These are phyloP conservation scores for Verruconis gallopava DNA, from an alignment of 2,329 filamentous ascomycete species.

Conservation along the genomic window DNA sequence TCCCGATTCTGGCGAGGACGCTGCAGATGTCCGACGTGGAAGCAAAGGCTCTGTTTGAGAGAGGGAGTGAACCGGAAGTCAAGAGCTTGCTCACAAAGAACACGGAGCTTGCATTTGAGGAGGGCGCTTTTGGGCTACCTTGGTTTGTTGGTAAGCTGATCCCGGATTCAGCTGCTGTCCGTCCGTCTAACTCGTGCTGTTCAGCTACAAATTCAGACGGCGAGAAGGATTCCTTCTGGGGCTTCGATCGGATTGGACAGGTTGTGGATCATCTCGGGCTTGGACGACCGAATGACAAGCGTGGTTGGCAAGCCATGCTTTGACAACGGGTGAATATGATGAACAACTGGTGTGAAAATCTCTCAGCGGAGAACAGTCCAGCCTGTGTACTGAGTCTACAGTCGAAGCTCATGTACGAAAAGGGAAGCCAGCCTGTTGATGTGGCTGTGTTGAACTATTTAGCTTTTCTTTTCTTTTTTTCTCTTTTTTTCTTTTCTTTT, in stretches of 20 bases:
- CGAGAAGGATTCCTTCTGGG: conserved; percentile 44
- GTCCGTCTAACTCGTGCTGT: too few relatives aligned
- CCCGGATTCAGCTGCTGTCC: too few relatives aligned
- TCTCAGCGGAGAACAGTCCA: not conserved
- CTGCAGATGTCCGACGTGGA: conserved; percentile 22
- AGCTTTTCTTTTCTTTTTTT: too few relatives aligned
- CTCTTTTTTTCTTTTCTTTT: too few relatives aligned
- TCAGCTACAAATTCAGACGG: conserved; percentile 41
- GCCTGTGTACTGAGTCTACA: too few relatives aligned
- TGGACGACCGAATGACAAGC: conserved; percentile 24
- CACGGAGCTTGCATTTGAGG: conserved; percentile 37
- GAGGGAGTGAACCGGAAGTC: conserved; percentile 25
- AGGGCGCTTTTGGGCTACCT: conserved; percentile 48
- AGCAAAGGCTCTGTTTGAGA: conserved; percentile 18
- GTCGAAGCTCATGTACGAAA: too few relatives aligned
- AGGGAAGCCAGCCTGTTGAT: too few relatives aligned
- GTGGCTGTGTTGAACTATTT: too few relatives aligned
- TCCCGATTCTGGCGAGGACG: conserved; percentile 29
- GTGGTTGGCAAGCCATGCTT: conserved; percentile 27
- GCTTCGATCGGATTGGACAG: conserved; percentile 46
- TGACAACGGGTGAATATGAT: conserved; percentile 13
- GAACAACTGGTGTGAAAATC: too few relatives aligned
- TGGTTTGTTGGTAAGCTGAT: conserved; percentile 36
- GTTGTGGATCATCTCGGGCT: conserved; percentile 40
- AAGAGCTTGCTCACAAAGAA: conserved; percentile 37